Conservation (phyloP, 805 yeast species). For the Metschnikowia matae region DNA sequence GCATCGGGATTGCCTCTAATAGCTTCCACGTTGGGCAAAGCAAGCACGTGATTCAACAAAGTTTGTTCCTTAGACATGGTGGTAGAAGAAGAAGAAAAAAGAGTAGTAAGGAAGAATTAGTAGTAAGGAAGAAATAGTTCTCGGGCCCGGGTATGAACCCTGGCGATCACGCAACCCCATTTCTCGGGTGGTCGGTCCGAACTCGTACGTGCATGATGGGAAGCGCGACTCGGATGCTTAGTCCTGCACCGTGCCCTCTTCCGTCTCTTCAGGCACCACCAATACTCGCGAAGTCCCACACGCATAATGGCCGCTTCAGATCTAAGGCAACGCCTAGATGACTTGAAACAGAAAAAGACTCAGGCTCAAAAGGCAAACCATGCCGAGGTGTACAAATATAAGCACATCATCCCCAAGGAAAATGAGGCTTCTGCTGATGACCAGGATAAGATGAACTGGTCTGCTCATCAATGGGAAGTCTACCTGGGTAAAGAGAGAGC, state of each 20-base stretch:
- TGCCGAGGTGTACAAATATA: constrained; percentile 3
- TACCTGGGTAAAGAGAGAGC: constrained; percentile 18
- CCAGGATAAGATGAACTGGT: constrained; percentile 20
- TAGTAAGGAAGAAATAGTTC: background rate
- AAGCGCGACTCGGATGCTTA: background rate
- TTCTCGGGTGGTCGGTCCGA: constrained; percentile 1
- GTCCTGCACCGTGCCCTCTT: background rate
- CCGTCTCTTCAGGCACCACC: background rate
- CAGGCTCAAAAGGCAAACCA: constrained; percentile 9
- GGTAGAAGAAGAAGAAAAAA: background rate
- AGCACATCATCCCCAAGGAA: background rate
- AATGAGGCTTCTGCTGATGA: background rate
- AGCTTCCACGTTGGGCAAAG: constrained; percentile 21
- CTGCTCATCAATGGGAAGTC: constrained; percentile 60
- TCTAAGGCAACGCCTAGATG: constrained; percentile 6
- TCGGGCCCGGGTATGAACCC: background rate
- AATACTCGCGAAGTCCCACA: background rate
- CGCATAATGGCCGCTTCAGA: background rate
- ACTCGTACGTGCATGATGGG: background rate
- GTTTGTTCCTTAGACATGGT: constrained; percentile 23
- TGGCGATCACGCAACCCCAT: constrained; percentile 4
- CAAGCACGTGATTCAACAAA: constrained; percentile 22
- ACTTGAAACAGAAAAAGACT: constrained; percentile 4
- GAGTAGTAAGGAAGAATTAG: background rate
- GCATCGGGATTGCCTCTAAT: constrained; percentile 29